A percentile compares a stretch with the other conserved stretches of the same genome.
phyloP scores from a whole-genome alignment of 2,329 filamentous ascomycete species.

The Emmonsiellopsis sp. region DNA sequence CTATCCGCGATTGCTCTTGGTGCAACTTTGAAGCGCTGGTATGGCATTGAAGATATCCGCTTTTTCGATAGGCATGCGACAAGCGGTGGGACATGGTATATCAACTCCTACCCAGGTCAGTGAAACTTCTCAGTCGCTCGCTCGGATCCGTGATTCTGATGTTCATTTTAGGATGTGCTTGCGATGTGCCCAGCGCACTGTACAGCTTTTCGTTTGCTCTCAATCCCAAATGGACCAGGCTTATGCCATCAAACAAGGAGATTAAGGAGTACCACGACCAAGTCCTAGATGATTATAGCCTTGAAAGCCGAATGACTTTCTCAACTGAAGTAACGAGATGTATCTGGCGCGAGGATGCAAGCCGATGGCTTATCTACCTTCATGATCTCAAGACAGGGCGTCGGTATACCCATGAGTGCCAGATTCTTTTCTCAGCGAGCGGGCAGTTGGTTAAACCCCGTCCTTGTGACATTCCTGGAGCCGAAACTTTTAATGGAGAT shows the following conservation, averaged over 20 bases:
- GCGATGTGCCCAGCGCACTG: constrained; percentile 44
- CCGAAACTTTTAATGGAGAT: constrained; percentile 13
- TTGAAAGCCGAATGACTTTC: constrained; percentile 45
- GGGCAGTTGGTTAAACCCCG: constrained; percentile 46
- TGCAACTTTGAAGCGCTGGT: constrained; percentile 48
- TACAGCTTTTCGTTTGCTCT: constrained; percentile 49
- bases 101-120: constrained; percentile 49
- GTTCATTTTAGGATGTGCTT: constrained; percentile 34
- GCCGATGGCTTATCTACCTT: constrained; percentile 37
- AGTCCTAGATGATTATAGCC: constrained; percentile 39
- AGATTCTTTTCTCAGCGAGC: constrained; percentile 44
- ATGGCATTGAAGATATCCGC: constrained; percentile 48
- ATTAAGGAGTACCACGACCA: constrained; percentile 43
- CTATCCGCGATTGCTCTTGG: constrained; percentile 53
- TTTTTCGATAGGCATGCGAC: constrained; percentile 50
- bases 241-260: constrained; percentile 41
- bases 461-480: constrained; percentile 29
- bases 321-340: constrained; percentile 44
- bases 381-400: constrained; percentile 16
- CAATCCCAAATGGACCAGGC: constrained; percentile 42
- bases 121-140: background rate
- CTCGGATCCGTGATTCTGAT: too few relatives aligned
- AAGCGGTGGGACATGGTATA: constrained; percentile 55
- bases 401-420: constrained; percentile 31
- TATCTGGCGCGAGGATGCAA: constrained; percentile 42